Evolutionary conservation across 2,329 filamentous ascomycete species (phyloP).

Genomic region (Colletotrichum cordylinicola): DNA sequence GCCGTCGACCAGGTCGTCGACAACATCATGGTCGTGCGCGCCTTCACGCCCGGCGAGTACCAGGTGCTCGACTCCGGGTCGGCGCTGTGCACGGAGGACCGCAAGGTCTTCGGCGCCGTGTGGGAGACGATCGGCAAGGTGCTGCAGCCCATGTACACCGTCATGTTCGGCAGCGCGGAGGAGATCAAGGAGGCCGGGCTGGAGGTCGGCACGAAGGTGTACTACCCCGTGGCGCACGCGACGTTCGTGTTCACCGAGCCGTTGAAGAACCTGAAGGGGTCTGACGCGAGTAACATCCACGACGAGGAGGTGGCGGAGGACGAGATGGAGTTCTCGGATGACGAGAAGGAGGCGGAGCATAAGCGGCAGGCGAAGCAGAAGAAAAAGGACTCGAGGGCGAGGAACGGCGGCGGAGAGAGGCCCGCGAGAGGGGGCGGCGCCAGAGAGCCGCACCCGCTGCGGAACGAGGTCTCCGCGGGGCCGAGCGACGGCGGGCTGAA

Average conservation of each 20-base stretch:
- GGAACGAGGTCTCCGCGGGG: slow-evolving; percentile 44
- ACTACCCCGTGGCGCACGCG: slow-evolving; percentile 80
- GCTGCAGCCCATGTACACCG: slow-evolving; percentile 83
- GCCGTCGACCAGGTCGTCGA: slow-evolving; percentile 79
- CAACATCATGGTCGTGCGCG: slow-evolving; percentile 79
- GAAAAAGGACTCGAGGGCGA: slow-evolving; percentile 54
- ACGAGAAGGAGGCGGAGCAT: slow-evolving; percentile 89
- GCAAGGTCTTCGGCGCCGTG: slow-evolving; percentile 81
- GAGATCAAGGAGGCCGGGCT: slow-evolving; percentile 74
- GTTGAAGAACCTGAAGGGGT: slow-evolving; percentile 80
- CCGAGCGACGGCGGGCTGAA: slow-evolving; percentile 52
- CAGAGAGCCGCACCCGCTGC: slow-evolving; percentile 44
- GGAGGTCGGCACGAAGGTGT: slow-evolving; percentile 73
- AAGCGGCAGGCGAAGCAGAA: slow-evolving; percentile 74
- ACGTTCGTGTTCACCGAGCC: slow-evolving; percentile 87
- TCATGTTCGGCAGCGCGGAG: slow-evolving; percentile 73
- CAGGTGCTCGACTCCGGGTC: slow-evolving; percentile 86
- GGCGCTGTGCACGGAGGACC: slow-evolving; percentile 78
- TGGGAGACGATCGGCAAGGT: slow-evolving; percentile 87
- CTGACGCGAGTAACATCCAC: slow-evolving; percentile 92
- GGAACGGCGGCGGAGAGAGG: slow-evolving; percentile 41
- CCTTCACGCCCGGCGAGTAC: slow-evolving; percentile 79
- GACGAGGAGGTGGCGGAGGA: slow-evolving; percentile 89
- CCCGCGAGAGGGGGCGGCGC: slow-evolving; percentile 29
- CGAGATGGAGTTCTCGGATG: slow-evolving; percentile 94